Conservation (phyloP, 148 eudicot genomes). For the Rhododendron mucronatum region DNA sequence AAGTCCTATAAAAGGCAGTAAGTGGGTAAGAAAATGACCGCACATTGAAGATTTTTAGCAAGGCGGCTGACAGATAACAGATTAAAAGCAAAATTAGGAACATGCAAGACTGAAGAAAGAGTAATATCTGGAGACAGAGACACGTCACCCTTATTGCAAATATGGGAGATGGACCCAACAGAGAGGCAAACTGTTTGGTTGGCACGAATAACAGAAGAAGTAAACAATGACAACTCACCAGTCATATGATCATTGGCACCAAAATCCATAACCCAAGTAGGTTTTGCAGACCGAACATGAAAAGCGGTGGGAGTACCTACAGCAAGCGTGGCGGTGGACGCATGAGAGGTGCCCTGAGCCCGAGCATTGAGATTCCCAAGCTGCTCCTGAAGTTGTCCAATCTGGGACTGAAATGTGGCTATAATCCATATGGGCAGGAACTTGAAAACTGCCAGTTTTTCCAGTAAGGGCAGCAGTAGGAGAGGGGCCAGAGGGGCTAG, state of each 20-base stretch:
- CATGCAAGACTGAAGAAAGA: neutral
- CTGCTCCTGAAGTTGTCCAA: neutral
- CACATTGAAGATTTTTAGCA: neutral
- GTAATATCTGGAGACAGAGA: neutral
- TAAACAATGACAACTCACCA: neutral
- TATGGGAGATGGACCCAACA: neutral
- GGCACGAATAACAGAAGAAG: neutral
- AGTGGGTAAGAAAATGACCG: neutral
- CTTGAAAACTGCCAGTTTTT: neutral
- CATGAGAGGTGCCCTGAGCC: neutral
- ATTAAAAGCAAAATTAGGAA: neutral
- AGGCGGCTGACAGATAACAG: neutral
- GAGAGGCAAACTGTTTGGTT: neutral
- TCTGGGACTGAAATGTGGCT: neutral
- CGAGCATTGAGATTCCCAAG: neutral
- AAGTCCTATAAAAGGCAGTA: neutral
- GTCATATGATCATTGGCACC: neutral
- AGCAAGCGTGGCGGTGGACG: neutral
- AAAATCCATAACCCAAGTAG: neutral
- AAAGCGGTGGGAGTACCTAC: neutral
- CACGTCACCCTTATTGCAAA: neutral
- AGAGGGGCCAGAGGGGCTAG: neutral
- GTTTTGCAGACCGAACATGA: neutral
- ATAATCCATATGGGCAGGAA: neutral
- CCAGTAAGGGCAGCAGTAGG: neutral